Base-by-base conservation (phyloP, 164 flowering plant genomes). In the Houttuynia cordata region DNA sequence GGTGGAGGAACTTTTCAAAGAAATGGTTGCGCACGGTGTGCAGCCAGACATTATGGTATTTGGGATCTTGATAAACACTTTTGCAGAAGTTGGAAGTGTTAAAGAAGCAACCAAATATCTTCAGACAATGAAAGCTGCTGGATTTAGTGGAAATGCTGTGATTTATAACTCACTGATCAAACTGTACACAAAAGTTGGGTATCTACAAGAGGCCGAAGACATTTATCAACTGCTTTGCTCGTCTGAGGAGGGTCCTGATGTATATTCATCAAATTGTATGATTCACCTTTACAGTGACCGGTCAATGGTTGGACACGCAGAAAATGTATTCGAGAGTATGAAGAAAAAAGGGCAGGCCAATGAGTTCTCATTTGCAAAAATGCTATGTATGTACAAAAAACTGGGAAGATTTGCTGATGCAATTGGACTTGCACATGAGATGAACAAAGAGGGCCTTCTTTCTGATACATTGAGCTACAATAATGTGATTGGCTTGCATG, bases 321-420 rank as follows among this genome's bases (percentile, higher is more conserved):
- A 85, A 73, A 80, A 76, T 59, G 75, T 86, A 51, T 89, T 89
- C 60, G 75, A 74, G 56, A 62, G 65, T 59, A 39, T 92, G 77
- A 80, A 73, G 68, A 61, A 52, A 57, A 80, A 74, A 53, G 88
- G 85, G 20, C 54, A 59, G 18, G 96, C 91, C n/a, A 89, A 89
- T 67, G 98, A 89, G 74, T 89, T 92, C 61, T 78, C 96, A 1
- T 87, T 65, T 66, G 87, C 96, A 49, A 89, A 86, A 93, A 89
- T 86, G 88, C 60, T 92, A 73, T 83, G 89, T 62, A 80, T 92
- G 93, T 87, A 92, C 70, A 89, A 75, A 75, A 79, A 73, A 69
- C 56, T 79, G 24, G 91, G 87, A 37, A 77, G 75, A 58, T 74
- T 81, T 60, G 75, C 67, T 24, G 83, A 87, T 59, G 95, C 96